Conservation (phyloP, 495 filamentous ascomycete species). For the Penicillium lagena region DNA sequence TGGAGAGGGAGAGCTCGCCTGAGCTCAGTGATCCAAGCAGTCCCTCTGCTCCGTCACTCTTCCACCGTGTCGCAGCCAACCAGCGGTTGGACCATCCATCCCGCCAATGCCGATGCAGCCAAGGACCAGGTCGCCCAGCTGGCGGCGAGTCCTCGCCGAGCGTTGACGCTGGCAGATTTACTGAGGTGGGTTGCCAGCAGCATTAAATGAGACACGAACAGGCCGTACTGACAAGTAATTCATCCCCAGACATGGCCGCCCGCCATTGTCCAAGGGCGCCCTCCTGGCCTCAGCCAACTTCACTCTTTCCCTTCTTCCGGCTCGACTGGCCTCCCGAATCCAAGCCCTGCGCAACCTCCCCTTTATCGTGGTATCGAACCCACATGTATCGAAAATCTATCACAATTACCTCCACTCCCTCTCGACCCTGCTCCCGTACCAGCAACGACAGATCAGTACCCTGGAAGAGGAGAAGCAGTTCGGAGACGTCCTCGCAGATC, state of each 20-base stretch:
- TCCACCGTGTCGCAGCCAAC: slow-evolving; percentile 10
- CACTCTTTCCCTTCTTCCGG: slow-evolving; percentile 84
- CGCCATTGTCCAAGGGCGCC: slow-evolving; percentile 71
- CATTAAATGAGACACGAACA: not conserved
- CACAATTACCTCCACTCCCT: slow-evolving; percentile 91
- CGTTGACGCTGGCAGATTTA: slow-evolving; percentile 79
- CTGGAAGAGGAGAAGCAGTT: slow-evolving; percentile 86
- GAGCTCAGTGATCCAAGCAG: not conserved
- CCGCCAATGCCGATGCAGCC: slow-evolving; percentile 33
- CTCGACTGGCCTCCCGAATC: slow-evolving; percentile 91
- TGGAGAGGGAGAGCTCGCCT: not conserved
- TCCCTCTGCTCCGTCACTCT: not conserved
- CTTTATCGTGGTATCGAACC: slow-evolving; percentile 95
- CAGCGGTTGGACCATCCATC: slow-evolving; percentile 12
- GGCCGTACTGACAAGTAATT: not conserved
- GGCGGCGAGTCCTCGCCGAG: slow-evolving; percentile 70
- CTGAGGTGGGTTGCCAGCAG: slow-evolving; percentile 55
- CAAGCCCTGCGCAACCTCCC: slow-evolving; percentile 88
- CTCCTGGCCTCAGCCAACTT: slow-evolving; percentile 89
- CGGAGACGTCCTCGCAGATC: slow-evolving; percentile 83
- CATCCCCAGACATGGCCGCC: slow-evolving; percentile 69
- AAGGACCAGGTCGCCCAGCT: slow-evolving; percentile 72
- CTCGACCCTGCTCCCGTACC: slow-evolving; percentile 80
- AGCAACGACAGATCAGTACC: slow-evolving; percentile 66
- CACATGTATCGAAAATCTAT: slow-evolving; percentile 86